These are phyloP conservation scores for Thozetella sp. DNA, from an alignment of 495 filamentous ascomycete genomes.

Conservation along the genomic window DNA sequence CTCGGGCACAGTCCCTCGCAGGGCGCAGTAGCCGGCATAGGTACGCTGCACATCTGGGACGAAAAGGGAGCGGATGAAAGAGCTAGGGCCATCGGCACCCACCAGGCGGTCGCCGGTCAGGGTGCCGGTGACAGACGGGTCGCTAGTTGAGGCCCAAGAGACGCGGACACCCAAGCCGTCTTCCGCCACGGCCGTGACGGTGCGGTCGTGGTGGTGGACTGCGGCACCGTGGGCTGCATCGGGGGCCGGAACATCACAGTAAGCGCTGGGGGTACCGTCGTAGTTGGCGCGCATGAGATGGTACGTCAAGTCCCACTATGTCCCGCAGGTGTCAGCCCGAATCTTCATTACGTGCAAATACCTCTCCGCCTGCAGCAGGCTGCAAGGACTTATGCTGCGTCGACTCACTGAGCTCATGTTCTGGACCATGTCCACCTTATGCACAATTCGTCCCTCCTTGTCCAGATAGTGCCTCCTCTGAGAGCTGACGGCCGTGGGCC, in stretches of 20 bases:
- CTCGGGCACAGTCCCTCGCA: constrained; percentile 62
- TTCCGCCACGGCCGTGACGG: constrained; percentile 37
- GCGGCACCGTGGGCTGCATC: constrained; percentile 36
- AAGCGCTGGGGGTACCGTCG: constrained; percentile 50
- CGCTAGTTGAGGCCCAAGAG: constrained; percentile 33
- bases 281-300: constrained; percentile 56
- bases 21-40: constrained; percentile 59
- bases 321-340: background rate
- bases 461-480: constrained; percentile 42
- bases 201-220: constrained; percentile 45
- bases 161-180: constrained; percentile 36
- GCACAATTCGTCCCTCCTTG: constrained; percentile 38
- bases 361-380: too few relatives aligned
- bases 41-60: constrained; percentile 43
- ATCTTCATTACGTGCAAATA: background rate
- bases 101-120: constrained; percentile 47
- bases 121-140: constrained; percentile 17
- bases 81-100: constrained; percentile 59
- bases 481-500: constrained; percentile 32
- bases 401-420: constrained; percentile 41
- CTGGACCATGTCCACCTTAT: constrained; percentile 39
- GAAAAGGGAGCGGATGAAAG: constrained; percentile 48
- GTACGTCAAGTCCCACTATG: constrained; percentile 55
- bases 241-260: constrained; percentile 37
- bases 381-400: too few relatives aligned